Evolutionary conservation across 106 monocot species (phyloP).

Genomic region (Phalaenopsis equestris): DNA sequence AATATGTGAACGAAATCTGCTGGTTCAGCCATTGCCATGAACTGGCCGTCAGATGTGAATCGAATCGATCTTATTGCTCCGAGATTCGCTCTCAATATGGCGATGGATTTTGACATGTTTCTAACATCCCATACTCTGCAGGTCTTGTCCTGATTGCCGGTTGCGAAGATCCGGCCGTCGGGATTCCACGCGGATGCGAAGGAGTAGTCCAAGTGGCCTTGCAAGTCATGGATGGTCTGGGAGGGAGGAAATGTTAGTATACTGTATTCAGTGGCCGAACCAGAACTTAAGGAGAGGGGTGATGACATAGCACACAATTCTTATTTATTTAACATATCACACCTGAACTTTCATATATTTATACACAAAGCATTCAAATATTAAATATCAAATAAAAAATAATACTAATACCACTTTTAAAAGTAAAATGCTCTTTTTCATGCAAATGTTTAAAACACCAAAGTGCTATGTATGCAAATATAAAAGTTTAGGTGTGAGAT

Average conservation of each 20-base stretch:
- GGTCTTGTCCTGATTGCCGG: slow-evolving; percentile 37
- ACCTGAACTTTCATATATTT: too few species aligned
- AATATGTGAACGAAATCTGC: slow-evolving; percentile 37
- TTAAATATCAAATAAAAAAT: too few species aligned
- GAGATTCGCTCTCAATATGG: slow-evolving; percentile 16
- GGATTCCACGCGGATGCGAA: slow-evolving; percentile 39
- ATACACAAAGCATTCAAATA: too few species aligned
- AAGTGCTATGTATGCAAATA: too few species aligned
- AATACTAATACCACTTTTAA: too few species aligned
- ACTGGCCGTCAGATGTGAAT: slow-evolving; percentile 20
- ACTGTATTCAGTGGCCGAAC: neutral
- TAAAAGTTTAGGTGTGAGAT: too few species aligned
- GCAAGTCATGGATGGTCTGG: slow-evolving; percentile 18
- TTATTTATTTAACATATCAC: too few species aligned
- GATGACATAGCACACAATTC: too few species aligned
- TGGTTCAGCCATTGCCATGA: slow-evolving; percentile 32
- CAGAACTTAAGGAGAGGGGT: too few species aligned
- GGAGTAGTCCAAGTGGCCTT: slow-evolving; percentile 26
- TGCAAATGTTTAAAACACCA: too few species aligned
- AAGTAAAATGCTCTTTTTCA: too few species aligned
- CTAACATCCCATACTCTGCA: slow-evolving; percentile 22
- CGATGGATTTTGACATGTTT: slow-evolving; percentile 11
- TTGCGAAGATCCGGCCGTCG: slow-evolving; percentile 24
- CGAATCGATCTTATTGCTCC: slow-evolving; percentile 28
- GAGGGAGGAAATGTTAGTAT: neutral